Conservation (phyloP, 2,329 filamentous ascomycete species). For the Botrytis tulipae region DNA sequence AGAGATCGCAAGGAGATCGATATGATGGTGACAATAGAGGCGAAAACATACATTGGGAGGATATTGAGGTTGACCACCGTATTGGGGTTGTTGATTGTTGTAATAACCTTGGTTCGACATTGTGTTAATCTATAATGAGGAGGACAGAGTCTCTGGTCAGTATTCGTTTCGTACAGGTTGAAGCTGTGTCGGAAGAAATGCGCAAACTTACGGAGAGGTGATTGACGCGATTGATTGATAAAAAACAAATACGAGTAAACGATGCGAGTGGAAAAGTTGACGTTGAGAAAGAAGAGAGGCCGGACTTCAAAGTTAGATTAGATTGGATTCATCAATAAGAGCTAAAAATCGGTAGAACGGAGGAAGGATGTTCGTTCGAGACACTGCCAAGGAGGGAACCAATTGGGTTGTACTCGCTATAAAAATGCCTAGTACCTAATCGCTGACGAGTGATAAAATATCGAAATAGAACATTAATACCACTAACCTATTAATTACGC, state of each 20-base stretch:
- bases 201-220: background rate
- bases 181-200: background rate
- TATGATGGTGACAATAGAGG: background rate
- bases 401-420: background rate
- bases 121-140: slow-evolving; percentile 11
- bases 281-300: slow-evolving; percentile 3
- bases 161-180: background rate
- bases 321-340: slow-evolving; percentile 14
- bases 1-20: slow-evolving; percentile 8
- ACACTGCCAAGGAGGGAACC: background rate
- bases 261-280: background rate
- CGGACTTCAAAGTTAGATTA: slow-evolving; percentile 9
- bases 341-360: slow-evolving; percentile 13
- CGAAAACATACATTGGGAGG: slow-evolving; percentile 31
- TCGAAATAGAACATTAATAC: background rate
- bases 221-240: background rate
- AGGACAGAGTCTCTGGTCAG: background rate
- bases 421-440: background rate
- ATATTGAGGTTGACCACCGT: slow-evolving; percentile 38
- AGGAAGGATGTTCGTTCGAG: slow-evolving; percentile 17
- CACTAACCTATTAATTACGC: slow-evolving; percentile 6
- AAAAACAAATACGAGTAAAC: background rate
- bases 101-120: slow-evolving; percentile 40
- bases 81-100: slow-evolving; percentile 38
- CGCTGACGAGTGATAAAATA: background rate